phyloP scores from a whole-genome alignment of 495 filamentous ascomycete species.

The Parmelia sp. region DNA sequence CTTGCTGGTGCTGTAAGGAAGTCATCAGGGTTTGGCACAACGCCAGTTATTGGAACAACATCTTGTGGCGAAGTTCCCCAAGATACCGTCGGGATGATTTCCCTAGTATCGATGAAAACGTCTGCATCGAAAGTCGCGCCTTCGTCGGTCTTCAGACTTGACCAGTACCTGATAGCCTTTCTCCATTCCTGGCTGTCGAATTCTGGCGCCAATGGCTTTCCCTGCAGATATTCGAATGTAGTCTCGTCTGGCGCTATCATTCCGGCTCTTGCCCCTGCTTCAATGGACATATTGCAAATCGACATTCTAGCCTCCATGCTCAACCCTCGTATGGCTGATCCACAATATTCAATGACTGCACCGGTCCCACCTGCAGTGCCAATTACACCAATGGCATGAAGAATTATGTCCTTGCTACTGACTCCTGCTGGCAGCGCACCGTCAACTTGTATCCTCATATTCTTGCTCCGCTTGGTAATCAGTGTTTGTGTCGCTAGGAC shows the following conservation, averaged over 20 bases:
- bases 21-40: constrained; percentile 81
- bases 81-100: constrained; percentile 87
- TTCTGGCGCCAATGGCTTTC: constrained; percentile 78
- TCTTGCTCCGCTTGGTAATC: constrained; percentile 91
- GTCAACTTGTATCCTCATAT: constrained; percentile 95
- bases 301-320: constrained; percentile 99
- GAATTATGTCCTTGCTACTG: constrained; percentile 92
- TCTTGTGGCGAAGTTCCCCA: constrained; percentile 98
- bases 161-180: constrained; percentile 83
- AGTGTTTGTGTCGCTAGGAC: constrained; percentile 94
- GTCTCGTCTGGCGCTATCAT: constrained; percentile 94
- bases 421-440: constrained; percentile 86
- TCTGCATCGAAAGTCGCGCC: constrained; percentile 82
- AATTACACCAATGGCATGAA: constrained; percentile 88
- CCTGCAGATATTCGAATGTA: constrained; percentile 93
- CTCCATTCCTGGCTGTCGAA: constrained; percentile 82
- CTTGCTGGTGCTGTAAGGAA: constrained; percentile 73
- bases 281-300: constrained; percentile 99
- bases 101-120: constrained; percentile 80
- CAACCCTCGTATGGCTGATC: constrained; percentile 78
- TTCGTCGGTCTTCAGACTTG: constrained; percentile 72
- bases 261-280: constrained; percentile 89
- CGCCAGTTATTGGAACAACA: constrained; percentile 85
- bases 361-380: constrained; percentile 94
- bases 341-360: constrained; percentile 93